Percentiles rank a stretch among this genome's conserved stretches.
Evolutionary conservation across 108 stramenopile species (phyloP).

Genomic region (Fragilariopsis cylindrus): DNA sequence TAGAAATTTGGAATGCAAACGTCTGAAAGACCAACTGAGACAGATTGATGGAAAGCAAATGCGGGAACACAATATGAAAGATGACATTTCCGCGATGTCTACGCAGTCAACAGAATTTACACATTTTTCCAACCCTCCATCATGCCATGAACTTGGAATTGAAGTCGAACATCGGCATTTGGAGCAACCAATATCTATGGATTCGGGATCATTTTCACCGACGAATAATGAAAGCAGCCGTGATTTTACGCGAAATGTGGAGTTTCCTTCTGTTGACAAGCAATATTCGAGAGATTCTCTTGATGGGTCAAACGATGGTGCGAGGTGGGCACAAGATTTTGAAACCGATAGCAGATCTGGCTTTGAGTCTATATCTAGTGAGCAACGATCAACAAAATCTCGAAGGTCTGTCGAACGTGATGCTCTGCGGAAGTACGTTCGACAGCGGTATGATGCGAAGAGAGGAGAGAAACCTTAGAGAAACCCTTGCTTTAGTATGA

Average conservation of each 20-base stretch:
- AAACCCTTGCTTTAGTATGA: too few relatives aligned
- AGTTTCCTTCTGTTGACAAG: conserved; percentile 1
- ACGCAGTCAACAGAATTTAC: conserved; percentile 14
- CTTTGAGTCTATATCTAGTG: conserved; percentile 28
- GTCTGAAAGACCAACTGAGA: conserved; percentile 37
- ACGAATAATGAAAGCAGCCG: background rate
- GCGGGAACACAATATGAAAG: conserved; percentile 18
- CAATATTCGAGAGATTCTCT: conserved; percentile 9
- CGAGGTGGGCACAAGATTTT: conserved; percentile 25
- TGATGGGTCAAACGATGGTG: conserved; percentile 3
- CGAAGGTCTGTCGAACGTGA: conserved; percentile 46
- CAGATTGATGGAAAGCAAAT: conserved; percentile 35
- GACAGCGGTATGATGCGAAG: conserved; percentile 43
- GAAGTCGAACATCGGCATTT: conserved; percentile 4
- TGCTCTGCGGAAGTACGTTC: conserved; percentile 55
- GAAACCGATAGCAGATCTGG: conserved; percentile 27
- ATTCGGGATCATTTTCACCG: conserved; percentile 25
- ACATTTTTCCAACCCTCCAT: background rate
- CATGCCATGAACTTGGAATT: background rate
- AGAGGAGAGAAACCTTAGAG: conserved; percentile 3
- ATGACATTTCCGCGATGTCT: conserved; percentile 20
- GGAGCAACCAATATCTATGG: conserved; percentile 8
- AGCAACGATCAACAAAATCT: conserved; percentile 21
- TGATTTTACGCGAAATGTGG: conserved; percentile 8
- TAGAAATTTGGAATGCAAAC: conserved; percentile 40